These are phyloP conservation scores for Phaeophleospora eucalypticola DNA, from an alignment of 2,329 filamentous ascomycete genomes.

Conservation along the genomic window DNA sequence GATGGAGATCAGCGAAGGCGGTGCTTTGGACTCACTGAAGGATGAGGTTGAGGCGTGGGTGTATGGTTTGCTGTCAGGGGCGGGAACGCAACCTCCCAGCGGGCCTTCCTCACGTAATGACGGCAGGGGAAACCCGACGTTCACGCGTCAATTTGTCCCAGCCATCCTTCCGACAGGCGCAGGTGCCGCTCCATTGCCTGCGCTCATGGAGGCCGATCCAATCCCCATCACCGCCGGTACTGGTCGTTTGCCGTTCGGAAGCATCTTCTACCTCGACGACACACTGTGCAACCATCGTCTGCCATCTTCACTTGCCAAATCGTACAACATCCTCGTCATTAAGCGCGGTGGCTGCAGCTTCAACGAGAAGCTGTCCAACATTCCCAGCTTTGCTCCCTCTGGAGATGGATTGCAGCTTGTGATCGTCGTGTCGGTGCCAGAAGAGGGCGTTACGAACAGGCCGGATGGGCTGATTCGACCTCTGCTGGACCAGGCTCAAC, in stretches of 20 bases:
- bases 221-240: conserved; percentile 43
- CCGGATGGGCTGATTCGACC: conserved; percentile 54
- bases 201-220: conserved; percentile 23
- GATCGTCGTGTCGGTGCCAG: conserved; percentile 65
- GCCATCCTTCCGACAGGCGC: conserved; percentile 55
- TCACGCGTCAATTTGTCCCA: conserved; percentile 40
- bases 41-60: conserved; percentile 43
- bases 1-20: conserved; percentile 20
- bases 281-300: conserved; percentile 60
- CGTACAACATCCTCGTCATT: conserved; percentile 74
- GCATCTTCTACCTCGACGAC: conserved; percentile 64
- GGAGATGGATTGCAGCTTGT: conserved; percentile 66
- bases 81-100: conserved; percentile 1
- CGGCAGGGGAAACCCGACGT: not conserved
- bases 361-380: conserved; percentile 73
- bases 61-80: conserved; percentile 10
- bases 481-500: conserved; percentile 69
- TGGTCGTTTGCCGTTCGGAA: conserved; percentile 40
- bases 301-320: conserved; percentile 47
- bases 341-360: conserved; percentile 82
- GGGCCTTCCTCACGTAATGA: conserved; percentile 24
- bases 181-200: conserved; percentile 65
- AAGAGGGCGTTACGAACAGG: conserved; percentile 23
- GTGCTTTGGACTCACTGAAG: conserved; percentile 45
- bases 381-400: conserved; percentile 65